Evolutionary conservation across 805 yeast genomes (phyloP).

Genomic region (Wickerhamomyces subpelliculosus): DNA sequence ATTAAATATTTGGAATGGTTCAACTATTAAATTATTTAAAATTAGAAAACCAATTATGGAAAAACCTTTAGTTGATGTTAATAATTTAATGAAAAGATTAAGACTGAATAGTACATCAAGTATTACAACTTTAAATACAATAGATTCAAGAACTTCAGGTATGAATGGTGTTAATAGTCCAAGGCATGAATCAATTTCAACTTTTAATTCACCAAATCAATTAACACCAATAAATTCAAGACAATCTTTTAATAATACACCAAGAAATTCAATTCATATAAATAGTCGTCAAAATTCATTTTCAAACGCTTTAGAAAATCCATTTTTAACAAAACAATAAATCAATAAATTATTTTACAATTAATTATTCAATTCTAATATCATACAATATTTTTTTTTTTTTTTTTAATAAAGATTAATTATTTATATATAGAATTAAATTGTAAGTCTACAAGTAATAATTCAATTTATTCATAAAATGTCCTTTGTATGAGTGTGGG

Average conservation of each 20-base stretch:
- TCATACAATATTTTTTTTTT: no score
- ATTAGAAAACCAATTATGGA: constrained; percentile 33
- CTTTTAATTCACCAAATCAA: constrained; percentile 17
- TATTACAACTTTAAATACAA: constrained; percentile 5
- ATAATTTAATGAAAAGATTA: constrained; percentile 31
- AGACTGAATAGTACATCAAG: constrained; percentile 25
- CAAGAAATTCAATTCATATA: constrained; percentile 16
- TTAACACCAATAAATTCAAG: constrained; percentile 23
- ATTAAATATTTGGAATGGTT: constrained; percentile 46
- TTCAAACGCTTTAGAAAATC: not conserved
- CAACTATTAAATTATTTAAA: constrained; percentile 43
- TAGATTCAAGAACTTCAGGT: constrained; percentile 11
- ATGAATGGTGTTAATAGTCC: not conserved
- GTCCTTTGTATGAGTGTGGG: no score
- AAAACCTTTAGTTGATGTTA: constrained; percentile 35
- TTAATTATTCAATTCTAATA: no score
- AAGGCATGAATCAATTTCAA: constrained; percentile 7
- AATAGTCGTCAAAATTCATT: constrained; percentile 14
- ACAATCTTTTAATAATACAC: constrained; percentile 18
- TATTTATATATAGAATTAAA: no score
- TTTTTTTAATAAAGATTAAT: no score
- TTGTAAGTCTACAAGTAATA: no score
- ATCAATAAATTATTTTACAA: no score
- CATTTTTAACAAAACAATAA: no score
- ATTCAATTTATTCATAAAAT: no score